These are phyloP conservation scores for Fraxinus excelsior DNA, from an alignment of 257 asterid genomes.

Conservation along the genomic window DNA sequence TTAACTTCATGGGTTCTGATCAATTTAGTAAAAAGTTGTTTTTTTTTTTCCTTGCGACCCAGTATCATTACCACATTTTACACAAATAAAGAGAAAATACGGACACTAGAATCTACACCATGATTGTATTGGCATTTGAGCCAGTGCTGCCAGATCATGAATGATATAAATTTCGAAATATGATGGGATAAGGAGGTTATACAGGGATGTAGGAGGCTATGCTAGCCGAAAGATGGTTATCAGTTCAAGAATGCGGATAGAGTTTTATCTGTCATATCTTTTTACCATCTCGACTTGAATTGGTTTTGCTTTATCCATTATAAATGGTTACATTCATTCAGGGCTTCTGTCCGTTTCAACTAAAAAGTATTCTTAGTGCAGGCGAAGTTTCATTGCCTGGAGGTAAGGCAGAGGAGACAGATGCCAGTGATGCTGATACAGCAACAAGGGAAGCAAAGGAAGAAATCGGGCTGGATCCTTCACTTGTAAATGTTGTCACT, in stretches of 20 bases:
- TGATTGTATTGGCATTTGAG: not conserved
- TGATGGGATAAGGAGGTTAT: not conserved
- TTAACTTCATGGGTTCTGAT: not conserved
- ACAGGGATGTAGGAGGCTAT: no score
- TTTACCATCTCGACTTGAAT: not conserved
- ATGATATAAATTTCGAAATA: no score
- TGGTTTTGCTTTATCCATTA: not conserved
- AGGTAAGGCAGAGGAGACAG: slow-evolving; percentile 90
- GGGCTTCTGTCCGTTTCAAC: not conserved
- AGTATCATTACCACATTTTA: no score
- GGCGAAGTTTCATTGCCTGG: slow-evolving; percentile 98
- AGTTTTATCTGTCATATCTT: no score
- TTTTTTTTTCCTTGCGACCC: not conserved
- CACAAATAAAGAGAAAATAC: not conserved
- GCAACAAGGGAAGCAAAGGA: slow-evolving; percentile 93
- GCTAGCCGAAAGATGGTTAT: no score
- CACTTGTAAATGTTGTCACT: slow-evolving; percentile 72
- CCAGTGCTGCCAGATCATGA: not conserved
- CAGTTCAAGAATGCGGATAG: no score
- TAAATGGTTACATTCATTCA: not conserved
- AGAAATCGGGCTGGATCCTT: slow-evolving; percentile 94
- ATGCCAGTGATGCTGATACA: slow-evolving; percentile 72
- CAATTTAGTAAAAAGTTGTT: not conserved
- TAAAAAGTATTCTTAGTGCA: slow-evolving; percentile 30
- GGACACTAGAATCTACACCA: not conserved